Conservation (phyloP, 352 stramenopile species). For the Globisporangium barbulae region DNA sequence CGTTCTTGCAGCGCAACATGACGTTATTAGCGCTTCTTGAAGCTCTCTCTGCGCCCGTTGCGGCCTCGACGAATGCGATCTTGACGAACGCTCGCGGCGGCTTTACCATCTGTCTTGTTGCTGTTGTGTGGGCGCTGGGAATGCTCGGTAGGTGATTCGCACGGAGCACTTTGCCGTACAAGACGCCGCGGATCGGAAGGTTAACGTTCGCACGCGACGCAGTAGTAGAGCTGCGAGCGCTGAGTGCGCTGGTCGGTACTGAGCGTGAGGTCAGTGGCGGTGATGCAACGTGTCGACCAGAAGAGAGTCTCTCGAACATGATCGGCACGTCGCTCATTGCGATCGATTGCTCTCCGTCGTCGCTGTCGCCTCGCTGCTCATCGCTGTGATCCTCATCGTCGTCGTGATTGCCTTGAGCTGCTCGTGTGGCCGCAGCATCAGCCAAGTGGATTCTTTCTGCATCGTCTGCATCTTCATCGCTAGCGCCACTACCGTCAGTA, state of each 20-base stretch:
- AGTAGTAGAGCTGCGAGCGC: background rate
- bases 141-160: constrained; percentile 30
- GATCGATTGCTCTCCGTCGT: constrained; percentile 35
- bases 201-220: background rate
- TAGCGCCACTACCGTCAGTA: background rate
- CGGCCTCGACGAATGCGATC: constrained; percentile 52
- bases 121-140: background rate
- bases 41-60: background rate
- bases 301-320: constrained; percentile 25
- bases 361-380: constrained; percentile 12
- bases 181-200: constrained; percentile 29
- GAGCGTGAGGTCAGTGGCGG: background rate
- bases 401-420: background rate
- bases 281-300: background rate
- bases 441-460: background rate
- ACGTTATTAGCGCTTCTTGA: constrained; percentile 22
- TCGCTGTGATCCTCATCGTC: background rate
- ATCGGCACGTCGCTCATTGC: constrained; percentile 42
- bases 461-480: constrained; percentile 7
- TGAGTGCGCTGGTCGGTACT: background rate
- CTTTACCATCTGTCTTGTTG: constrained; percentile 2
- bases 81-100: constrained; percentile 38
- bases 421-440: background rate
- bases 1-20: constrained; percentile 70
- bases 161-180: constrained; percentile 43